phyloP scores from a whole-genome alignment of 2,329 filamentous ascomycete genomes.

The Colletotrichum spinosum region DNA sequence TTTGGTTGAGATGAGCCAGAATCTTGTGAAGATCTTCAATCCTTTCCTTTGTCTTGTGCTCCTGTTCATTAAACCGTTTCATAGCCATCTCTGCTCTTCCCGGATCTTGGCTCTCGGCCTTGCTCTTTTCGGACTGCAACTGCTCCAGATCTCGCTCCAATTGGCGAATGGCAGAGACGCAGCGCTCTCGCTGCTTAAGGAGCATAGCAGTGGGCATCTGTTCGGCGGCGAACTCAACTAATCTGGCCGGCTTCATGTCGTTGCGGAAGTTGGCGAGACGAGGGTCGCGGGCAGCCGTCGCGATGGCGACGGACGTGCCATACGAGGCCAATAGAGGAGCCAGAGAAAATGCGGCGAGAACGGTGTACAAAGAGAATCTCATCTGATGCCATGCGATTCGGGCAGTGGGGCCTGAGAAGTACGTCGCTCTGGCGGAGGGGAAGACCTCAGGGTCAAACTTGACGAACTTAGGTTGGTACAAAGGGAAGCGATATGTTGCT shows the following conservation, averaged over 20 bases:
- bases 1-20: constrained; percentile 9
- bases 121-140: constrained; percentile 6
- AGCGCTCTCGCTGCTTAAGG: background rate
- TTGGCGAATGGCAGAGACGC: background rate
- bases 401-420: constrained; percentile 44
- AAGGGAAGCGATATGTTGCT: constrained; percentile 53
- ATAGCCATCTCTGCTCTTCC: background rate
- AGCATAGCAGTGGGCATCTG: constrained; percentile 6
- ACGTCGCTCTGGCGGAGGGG: constrained; percentile 39
- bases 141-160: constrained; percentile 8
- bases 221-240: constrained; percentile 3
- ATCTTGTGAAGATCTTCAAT: background rate
- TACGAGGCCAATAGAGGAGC: constrained; percentile 46
- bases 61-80: background rate
- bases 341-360: constrained; percentile 41
- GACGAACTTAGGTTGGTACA: constrained; percentile 49
- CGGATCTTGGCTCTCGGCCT: background rate
- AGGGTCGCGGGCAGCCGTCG: constrained; percentile 10
- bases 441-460: constrained; percentile 47
- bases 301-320: constrained; percentile 36
- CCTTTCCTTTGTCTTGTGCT: background rate
- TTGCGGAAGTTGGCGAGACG: constrained; percentile 29
- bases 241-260: constrained; percentile 24
- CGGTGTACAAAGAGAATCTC: constrained; percentile 50
- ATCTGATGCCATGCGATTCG: constrained; percentile 49